A percentile compares a stretch with the other conserved stretches of the same genome.
phyloP scores from a whole-genome alignment of 2,329 filamentous ascomycete genomes.

The Esteya vermicola region DNA sequence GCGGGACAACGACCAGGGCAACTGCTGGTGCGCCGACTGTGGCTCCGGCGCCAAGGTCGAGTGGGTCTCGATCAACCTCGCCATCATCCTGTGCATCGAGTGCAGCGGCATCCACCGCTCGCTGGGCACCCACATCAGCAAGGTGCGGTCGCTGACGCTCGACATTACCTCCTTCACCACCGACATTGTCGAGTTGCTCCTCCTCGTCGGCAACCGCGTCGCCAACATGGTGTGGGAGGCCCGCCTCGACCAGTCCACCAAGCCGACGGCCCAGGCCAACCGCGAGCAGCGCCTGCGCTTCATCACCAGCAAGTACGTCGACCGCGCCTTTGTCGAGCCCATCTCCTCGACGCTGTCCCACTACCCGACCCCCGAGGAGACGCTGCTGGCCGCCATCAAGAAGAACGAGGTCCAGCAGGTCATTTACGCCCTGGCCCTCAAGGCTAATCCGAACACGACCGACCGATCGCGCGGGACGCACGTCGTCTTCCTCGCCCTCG shows the following conservation, averaged over 20 bases:
- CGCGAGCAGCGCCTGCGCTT: slow-evolving; percentile 87
- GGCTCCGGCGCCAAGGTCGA: slow-evolving; percentile 85
- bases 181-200: slow-evolving; percentile 87
- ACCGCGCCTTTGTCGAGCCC: slow-evolving; percentile 66
- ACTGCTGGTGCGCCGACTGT: slow-evolving; percentile 89
- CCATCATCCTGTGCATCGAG: slow-evolving; percentile 92
- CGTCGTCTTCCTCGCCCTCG: slow-evolving; percentile 78
- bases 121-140: slow-evolving; percentile 92
- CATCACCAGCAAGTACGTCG: slow-evolving; percentile 89
- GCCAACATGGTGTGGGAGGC: slow-evolving; percentile 97
- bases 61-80: slow-evolving; percentile 97
- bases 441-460: slow-evolving; percentile 71
- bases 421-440: slow-evolving; percentile 74
- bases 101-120: slow-evolving; percentile 96
- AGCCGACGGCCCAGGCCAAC: slow-evolving; percentile 63
- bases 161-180: slow-evolving; percentile 94
- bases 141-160: slow-evolving; percentile 85
- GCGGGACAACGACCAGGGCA: slow-evolving; percentile 81
- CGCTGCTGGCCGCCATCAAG: slow-evolving; percentile 82
- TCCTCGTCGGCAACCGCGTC: slow-evolving; percentile 83
- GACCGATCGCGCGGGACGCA: slow-evolving; percentile 84
- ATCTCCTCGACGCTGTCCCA: slow-evolving; percentile 62
- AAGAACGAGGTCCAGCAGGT: slow-evolving; percentile 91
- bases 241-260: slow-evolving; percentile 56
- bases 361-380: slow-evolving; percentile 71